Evolutionary conservation across 2,329 filamentous ascomycete genomes (phyloP).

Genomic region (Pseudocercospora fijiensis): DNA sequence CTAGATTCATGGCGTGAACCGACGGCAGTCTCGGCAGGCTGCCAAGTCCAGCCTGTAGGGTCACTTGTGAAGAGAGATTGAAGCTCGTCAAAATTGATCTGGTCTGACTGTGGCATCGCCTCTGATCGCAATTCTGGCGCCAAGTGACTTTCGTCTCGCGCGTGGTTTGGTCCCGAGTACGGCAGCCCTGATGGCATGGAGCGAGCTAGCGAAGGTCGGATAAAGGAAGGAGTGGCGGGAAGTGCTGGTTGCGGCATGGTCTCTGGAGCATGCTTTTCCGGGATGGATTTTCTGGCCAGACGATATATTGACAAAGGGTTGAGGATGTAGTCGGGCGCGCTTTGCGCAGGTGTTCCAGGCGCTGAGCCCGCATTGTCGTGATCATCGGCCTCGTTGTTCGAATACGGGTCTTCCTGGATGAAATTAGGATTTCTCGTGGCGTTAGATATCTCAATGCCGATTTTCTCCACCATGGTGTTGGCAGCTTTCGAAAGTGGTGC

Average conservation of each 20-base stretch:
- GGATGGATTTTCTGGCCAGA: slow-evolving; percentile 28
- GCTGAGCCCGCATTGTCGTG: slow-evolving; percentile 16
- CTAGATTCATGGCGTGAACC: slow-evolving; percentile 26
- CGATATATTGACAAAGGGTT: slow-evolving; percentile 30
- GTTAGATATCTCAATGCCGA: slow-evolving; percentile 25
- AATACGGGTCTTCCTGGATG: slow-evolving; percentile 29
- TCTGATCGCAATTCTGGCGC: slow-evolving; percentile 20
- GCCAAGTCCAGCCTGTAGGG: slow-evolving; percentile 31
- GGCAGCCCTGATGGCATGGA: background rate
- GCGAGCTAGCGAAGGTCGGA: slow-evolving; percentile 5
- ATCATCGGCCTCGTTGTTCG: slow-evolving; percentile 25
- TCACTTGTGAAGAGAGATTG: slow-evolving; percentile 30
- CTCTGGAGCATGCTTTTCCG: slow-evolving; percentile 30
- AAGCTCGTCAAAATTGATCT: slow-evolving; percentile 30
- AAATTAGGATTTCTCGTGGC: slow-evolving; percentile 21
- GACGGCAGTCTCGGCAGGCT: slow-evolving; percentile 30
- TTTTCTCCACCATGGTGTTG: slow-evolving; percentile 29
- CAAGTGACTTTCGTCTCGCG: slow-evolving; percentile 18
- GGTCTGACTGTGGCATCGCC: slow-evolving; percentile 14
- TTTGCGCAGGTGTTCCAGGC: slow-evolving; percentile 28
- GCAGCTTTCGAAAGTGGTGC: slow-evolving; percentile 26
- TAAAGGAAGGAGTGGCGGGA: background rate
- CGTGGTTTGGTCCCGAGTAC: slow-evolving; percentile 7
- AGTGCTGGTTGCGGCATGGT: slow-evolving; percentile 16
- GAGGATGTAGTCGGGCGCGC: slow-evolving; percentile 29